These are phyloP conservation scores for Aquilaria sinensis DNA, from an alignment of 345 rosid species.

Conservation along the genomic window DNA sequence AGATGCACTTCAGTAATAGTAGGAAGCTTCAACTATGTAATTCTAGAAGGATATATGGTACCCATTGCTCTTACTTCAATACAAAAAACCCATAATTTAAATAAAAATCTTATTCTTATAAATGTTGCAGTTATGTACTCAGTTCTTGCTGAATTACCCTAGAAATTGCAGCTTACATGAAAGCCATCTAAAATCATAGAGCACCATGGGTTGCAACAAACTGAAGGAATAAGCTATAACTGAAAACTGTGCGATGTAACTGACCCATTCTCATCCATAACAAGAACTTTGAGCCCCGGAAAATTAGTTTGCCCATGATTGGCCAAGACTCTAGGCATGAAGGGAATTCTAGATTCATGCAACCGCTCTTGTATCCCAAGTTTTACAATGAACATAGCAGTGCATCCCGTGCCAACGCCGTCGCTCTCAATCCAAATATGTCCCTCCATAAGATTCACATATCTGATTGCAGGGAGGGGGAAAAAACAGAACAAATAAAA, in stretches of 20 bases:
- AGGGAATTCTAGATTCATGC: slow-evolving; percentile 47
- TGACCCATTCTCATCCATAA: slow-evolving; percentile 89
- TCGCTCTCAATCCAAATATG: slow-evolving; percentile 96
- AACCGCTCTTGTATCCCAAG: slow-evolving; percentile 51
- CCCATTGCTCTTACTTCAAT: too few relatives aligned
- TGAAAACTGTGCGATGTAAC: slow-evolving; percentile 18
- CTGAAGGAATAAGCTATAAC: too few relatives aligned
- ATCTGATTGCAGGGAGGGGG: slow-evolving; percentile 43
- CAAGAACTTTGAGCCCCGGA: slow-evolving; percentile 88
- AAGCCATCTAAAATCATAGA: too few relatives aligned
- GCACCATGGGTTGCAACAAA: too few relatives aligned
- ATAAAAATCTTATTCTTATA: too few relatives aligned
- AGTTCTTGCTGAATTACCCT: too few relatives aligned
- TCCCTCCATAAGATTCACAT: slow-evolving; percentile 96
- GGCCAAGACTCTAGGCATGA: slow-evolving; percentile 31
- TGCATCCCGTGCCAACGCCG: slow-evolving; percentile 94
- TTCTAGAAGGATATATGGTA: too few relatives aligned
- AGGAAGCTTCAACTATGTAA: too few relatives aligned
- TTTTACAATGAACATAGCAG: slow-evolving; percentile 72
- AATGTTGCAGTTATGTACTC: too few relatives aligned
- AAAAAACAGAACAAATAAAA: slow-evolving; percentile 2
- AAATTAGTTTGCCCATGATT: slow-evolving; percentile 48
- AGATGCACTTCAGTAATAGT: too few relatives aligned
- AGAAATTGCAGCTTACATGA: too few relatives aligned
- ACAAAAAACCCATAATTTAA: too few relatives aligned